These are phyloP conservation scores for Rhodotorula sphaerocarpa DNA, from an alignment of 768 basidiomycete genomes.

Conservation along the genomic window DNA sequence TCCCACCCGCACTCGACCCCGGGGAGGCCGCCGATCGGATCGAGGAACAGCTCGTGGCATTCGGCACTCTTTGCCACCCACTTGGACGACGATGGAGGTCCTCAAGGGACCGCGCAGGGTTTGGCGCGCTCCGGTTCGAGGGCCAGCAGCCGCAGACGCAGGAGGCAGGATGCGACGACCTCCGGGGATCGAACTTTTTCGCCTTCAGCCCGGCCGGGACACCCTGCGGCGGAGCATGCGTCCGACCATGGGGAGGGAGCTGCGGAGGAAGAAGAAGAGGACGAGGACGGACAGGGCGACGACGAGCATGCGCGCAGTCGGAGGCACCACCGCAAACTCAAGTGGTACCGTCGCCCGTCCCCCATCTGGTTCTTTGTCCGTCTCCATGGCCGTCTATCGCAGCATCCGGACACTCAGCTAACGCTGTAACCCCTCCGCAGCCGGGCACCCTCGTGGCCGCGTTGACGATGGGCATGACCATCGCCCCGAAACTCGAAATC, in stretches of 20 bases:
- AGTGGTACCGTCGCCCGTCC: slow-evolving; percentile 15
- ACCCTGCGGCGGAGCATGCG: too few species aligned
- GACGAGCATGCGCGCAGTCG: slow-evolving; percentile 3
- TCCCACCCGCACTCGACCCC: background rate
- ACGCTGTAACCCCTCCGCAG: background rate
- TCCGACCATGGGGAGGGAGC: too few species aligned
- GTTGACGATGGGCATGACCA: slow-evolving; percentile 25
- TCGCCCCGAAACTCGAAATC: slow-evolving; percentile 15
- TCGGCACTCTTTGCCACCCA: too few species aligned
- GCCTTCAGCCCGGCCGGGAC: too few species aligned
- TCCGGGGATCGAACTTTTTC: too few species aligned
- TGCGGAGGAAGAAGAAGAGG: background rate
- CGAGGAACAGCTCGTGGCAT: slow-evolving; percentile 1
- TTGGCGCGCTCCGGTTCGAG: too few species aligned
- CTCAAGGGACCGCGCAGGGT: too few species aligned
- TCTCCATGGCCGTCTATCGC: background rate
- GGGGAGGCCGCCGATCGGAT: background rate
- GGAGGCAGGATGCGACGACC: too few species aligned
- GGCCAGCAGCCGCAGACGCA: too few species aligned
- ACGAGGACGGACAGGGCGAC: too few species aligned
- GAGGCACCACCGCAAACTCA: background rate
- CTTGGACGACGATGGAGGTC: too few species aligned
- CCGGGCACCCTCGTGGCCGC: slow-evolving; percentile 17
- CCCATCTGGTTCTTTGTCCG: slow-evolving; percentile 27
- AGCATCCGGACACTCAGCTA: background rate